Base-by-base conservation (phyloP, 2,329 filamentous ascomycete genomes). In the Triangularia verruculosa region DNA sequence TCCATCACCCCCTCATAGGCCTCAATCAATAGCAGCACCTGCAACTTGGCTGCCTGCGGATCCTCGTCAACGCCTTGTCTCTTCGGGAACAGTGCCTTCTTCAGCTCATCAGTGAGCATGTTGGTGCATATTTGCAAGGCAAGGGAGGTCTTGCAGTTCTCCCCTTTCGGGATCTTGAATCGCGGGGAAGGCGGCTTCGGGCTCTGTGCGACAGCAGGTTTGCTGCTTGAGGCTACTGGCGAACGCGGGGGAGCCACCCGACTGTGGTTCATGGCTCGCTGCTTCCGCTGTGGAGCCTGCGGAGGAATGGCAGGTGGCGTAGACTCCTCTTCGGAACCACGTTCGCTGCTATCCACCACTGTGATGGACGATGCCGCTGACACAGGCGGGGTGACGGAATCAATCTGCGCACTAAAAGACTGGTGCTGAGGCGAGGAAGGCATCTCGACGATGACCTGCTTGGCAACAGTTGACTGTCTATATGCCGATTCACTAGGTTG, bases 21-120 rank as follows among this genome's bases (percentile, higher is more conserved):
- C 51, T 68, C 67, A 13, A 68, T 69, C 25, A 70, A 34, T 54
- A 70, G 32, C 55, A 65, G 22, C 20, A 67, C 34, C 39, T 69
- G 66, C 25, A 67, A 43, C 53, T 65, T 65, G 0, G 57, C 60
- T 1, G 57, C 60, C 15, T 34, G 12, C 2, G 17, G 4, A 54
- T 59, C 47, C 17, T 59, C 54, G 8, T 17, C 32, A 5, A 58
- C 27, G 11, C 54, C 27, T n/a, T 12, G 27, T 0, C 28, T 39
- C 17, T 56, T 2, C 24, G 39, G 7, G 17, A 28, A 7, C 56
- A 63, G n/a, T 9, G 60, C 62, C 20, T 59, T 51, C 12, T 47
- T 58, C 28, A 70, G 61, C 59, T 69, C 64, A 30, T 64, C 65
- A 6, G 55, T 61, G 12, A 70, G 53, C 20, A 67, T 43, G 13